A percentile compares a stretch with the other conserved stretches of the same genome.
phyloP scores from a whole-genome alignment of 1,284 basidiomycete genomes.

The Cutaneotrichosporon cutaneum region DNA sequence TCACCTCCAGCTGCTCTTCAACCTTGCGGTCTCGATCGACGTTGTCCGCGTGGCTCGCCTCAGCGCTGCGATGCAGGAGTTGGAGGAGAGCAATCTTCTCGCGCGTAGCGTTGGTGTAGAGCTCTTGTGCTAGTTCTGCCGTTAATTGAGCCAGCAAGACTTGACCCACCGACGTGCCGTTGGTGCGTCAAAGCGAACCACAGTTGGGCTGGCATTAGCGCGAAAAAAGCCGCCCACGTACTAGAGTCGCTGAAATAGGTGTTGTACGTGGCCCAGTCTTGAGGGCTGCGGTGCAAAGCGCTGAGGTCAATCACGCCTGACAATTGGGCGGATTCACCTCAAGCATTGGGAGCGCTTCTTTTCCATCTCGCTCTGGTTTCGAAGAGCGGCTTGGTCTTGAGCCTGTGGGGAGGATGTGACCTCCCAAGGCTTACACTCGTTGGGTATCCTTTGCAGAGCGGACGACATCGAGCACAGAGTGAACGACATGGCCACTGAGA shows the following conservation, averaged over 20 bases:
- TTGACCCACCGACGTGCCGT: slow-evolving; percentile 31
- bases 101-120: slow-evolving; percentile 36
- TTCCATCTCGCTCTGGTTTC: slow-evolving; percentile 7
- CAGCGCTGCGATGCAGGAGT: slow-evolving; percentile 23
- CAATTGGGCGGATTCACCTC: slow-evolving; percentile 33
- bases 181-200: slow-evolving; percentile 39
- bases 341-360: slow-evolving; percentile 25
- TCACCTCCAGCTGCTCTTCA: slow-evolving; percentile 14
- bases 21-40: not conserved
- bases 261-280: slow-evolving; percentile 52
- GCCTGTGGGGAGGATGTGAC: not conserved
- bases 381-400: slow-evolving; percentile 6
- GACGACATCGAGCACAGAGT: slow-evolving; percentile 49
- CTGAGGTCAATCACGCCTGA: slow-evolving; percentile 25
- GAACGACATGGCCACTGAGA: slow-evolving; percentile 47
- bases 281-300: slow-evolving; percentile 49
- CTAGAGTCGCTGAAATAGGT: slow-evolving; percentile 48
- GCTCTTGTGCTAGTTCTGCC: slow-evolving; percentile 33
- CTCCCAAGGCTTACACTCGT: slow-evolving; percentile 42
- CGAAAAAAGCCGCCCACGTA: slow-evolving; percentile 29
- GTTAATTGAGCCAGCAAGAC: not conserved
- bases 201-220: slow-evolving; percentile 35
- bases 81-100: slow-evolving; percentile 38
- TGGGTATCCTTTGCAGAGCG: slow-evolving; percentile 38
- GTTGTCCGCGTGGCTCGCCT: not conserved